Evolutionary conservation across 345 rosid genomes (phyloP), one percentile per base, ranked within the genome.

Genomic region (Euphorbia peplus): DNA sequence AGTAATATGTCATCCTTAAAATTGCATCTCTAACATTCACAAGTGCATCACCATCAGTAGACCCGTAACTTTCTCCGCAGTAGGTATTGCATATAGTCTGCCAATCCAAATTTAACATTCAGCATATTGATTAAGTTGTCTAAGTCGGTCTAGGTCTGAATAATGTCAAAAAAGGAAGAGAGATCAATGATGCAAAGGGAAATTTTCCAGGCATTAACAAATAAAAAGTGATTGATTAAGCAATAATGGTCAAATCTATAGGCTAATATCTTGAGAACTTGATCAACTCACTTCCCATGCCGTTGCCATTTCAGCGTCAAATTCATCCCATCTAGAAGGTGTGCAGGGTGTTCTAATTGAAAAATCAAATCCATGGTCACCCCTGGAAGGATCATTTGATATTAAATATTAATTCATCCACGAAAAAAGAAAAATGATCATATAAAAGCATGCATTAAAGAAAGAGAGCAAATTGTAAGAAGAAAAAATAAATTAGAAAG

Each of bases 311-410:
- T 93, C 98, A 54, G 83, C 81, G 70, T 89, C 90, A 75, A 89
- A 91, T 13, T 88, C 97, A 50, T 89, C 88, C 98, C 97, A 93
- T 80, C 98, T 91, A 61, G 86, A 74, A 66, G 98, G 97, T 3
- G 88, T 89, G 67, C 96, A 93, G 59, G 98, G 98, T 62, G 98
- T 93, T 82, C 95, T 76, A 67, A 93, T 89, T 30, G 96, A 86
- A 67, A 91, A 93, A 78, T 93, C 95, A 72, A 71, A 87, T 70
- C 95, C 98, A 62, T 63, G 79, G 53, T 83, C 87, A 61, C 79
- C 90, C 83, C 96, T 89, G 81, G 29, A 76, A 60, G 21, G 73
- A 74, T 72, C 41, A 71, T 71, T 47, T 63, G 18, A 68, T 15
- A 39, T 67, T 73, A 32, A 11, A 68, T 15, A 39, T 67, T 73